A percentile compares a stretch with the other conserved stretches of the same genome.
phyloP scores from a whole-genome alignment of 768 basidiomycete species.

The Lactarius evosmus region DNA sequence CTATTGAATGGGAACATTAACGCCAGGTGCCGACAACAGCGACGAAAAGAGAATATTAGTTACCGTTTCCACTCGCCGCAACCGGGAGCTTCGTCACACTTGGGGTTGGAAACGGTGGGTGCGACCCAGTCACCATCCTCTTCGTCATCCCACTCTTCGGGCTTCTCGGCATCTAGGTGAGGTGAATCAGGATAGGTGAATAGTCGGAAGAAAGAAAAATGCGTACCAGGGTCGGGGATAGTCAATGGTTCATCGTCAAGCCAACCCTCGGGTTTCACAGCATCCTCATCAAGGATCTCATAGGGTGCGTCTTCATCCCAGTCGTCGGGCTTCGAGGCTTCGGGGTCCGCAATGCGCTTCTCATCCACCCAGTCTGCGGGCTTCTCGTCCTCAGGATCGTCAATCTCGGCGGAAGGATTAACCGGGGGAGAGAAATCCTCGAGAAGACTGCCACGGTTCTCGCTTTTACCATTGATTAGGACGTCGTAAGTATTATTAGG shows the following conservation, averaged over 20 bases:
- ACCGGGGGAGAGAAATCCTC: slow-evolving; percentile 93
- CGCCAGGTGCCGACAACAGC: neutral
- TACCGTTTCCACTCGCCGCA: slow-evolving; percentile 94
- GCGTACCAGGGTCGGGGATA: slow-evolving; percentile 82
- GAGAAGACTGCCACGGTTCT: slow-evolving; percentile 77
- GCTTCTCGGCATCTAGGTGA: slow-evolving; percentile 74
- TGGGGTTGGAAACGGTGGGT: slow-evolving; percentile 85
- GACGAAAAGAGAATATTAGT: slow-evolving; percentile 7
- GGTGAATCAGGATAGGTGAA: neutral
- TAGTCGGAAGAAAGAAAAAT: neutral
- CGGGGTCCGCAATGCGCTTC: slow-evolving; percentile 79
- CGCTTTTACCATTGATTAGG: slow-evolving; percentile 80
- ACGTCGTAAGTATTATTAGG: slow-evolving; percentile 95
- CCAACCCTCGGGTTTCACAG: slow-evolving; percentile 92
- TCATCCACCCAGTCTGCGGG: slow-evolving; percentile 91
- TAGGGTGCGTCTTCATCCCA: slow-evolving; percentile 98
- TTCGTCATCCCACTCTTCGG: slow-evolving; percentile 99
- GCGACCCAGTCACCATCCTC: slow-evolving; percentile 99
- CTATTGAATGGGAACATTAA: slow-evolving; percentile 36
- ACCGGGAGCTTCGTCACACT: slow-evolving; percentile 84
- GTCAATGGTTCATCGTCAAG: slow-evolving; percentile 79
- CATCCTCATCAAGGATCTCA: slow-evolving; percentile 84
- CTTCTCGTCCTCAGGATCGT: slow-evolving; percentile 89
- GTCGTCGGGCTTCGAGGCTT: slow-evolving; percentile 88
- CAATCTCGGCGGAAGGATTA: slow-evolving; percentile 90